Evolutionary conservation across 2,329 filamentous ascomycete species (phyloP).

Genomic region (Claviceps lovelessii): DNA sequence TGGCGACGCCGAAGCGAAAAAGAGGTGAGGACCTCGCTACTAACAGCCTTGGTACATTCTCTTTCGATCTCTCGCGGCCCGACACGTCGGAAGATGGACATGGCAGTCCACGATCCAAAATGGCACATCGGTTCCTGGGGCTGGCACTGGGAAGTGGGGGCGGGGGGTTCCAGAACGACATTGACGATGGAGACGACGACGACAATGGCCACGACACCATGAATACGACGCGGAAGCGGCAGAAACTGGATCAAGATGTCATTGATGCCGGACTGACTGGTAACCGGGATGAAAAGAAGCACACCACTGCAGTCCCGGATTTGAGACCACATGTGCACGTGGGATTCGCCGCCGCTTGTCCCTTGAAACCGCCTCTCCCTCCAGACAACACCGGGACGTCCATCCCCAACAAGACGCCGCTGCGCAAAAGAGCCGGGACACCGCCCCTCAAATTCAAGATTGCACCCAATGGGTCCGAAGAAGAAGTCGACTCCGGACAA

Average conservation of each 20-base stretch:
- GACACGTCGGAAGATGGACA: constrained; percentile 29
- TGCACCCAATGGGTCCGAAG: constrained; percentile 8
- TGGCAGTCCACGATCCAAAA: constrained; percentile 37
- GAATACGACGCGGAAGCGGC: constrained; percentile 5
- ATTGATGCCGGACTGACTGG: constrained; percentile 4
- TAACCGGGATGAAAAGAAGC: not conserved
- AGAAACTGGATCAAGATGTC: not conserved
- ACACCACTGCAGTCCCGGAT: not conserved
- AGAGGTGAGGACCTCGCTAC: constrained; percentile 21
- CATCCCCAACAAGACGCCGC: constrained; percentile 20
- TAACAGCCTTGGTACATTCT: constrained; percentile 27
- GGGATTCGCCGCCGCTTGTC: not conserved
- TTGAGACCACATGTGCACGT: not conserved
- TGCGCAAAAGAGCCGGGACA: constrained; percentile 22
- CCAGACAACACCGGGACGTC: not conserved
- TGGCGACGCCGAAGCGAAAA: constrained; percentile 32
- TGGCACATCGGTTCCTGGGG: constrained; percentile 38
- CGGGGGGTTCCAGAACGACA: constrained; percentile 20
- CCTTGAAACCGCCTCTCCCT: not conserved
- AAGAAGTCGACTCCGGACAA: not conserved
- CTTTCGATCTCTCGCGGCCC: constrained; percentile 26
- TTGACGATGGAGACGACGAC: constrained; percentile 12
- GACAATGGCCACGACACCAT: constrained; percentile 7
- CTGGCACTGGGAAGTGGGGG: constrained; percentile 33
- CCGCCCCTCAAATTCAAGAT: constrained; percentile 22